Percentiles rank a stretch among this genome's conserved stretches.
Evolutionary conservation across 1,284 basidiomycete species (phyloP).

Genomic region (Ceratobasidium sp.): DNA sequence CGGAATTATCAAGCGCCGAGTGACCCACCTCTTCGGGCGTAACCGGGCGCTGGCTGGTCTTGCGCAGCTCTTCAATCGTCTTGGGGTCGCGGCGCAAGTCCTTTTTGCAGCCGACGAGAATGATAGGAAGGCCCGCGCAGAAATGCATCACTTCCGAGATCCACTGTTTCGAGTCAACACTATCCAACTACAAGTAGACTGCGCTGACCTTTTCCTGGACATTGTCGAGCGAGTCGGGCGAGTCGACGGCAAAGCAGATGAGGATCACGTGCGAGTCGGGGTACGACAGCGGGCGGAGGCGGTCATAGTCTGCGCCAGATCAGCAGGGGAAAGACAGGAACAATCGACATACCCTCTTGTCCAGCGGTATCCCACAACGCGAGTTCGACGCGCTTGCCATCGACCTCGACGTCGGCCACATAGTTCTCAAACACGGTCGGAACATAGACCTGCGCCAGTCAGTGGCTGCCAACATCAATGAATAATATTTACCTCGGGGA

Average conservation of each 20-base stretch:
- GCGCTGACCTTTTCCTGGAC: constrained; percentile 87
- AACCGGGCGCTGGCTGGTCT: constrained; percentile 82
- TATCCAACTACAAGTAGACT: neutral
- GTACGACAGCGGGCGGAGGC: constrained; percentile 88
- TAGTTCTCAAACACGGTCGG: constrained; percentile 94
- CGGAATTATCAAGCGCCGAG: neutral
- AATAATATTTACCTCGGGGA: constrained; percentile 74
- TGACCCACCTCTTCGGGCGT: constrained; percentile 70
- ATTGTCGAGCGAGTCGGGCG: constrained; percentile 91
- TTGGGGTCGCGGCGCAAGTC: constrained; percentile 81
- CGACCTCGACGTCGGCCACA: constrained; percentile 88
- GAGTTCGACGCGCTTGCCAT: constrained; percentile 90
- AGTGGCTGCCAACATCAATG: neutral
- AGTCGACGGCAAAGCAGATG: constrained; percentile 93
- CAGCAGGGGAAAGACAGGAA: constrained; percentile 33
- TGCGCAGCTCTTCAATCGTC: constrained; percentile 79
- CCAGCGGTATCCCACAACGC: constrained; percentile 96
- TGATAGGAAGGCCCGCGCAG: constrained; percentile 84
- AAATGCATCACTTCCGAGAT: constrained; percentile 94
- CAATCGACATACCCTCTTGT: constrained; percentile 66
- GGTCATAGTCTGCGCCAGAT: constrained; percentile 70
- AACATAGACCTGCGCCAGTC: constrained; percentile 74
- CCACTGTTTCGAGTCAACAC: constrained; percentile 66
- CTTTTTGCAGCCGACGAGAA: constrained; percentile 93
- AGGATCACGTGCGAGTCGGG: constrained; percentile 93